Evolutionary conservation across 805 yeast species (phyloP).

Genomic region (Kodamaea sagamina): DNA sequence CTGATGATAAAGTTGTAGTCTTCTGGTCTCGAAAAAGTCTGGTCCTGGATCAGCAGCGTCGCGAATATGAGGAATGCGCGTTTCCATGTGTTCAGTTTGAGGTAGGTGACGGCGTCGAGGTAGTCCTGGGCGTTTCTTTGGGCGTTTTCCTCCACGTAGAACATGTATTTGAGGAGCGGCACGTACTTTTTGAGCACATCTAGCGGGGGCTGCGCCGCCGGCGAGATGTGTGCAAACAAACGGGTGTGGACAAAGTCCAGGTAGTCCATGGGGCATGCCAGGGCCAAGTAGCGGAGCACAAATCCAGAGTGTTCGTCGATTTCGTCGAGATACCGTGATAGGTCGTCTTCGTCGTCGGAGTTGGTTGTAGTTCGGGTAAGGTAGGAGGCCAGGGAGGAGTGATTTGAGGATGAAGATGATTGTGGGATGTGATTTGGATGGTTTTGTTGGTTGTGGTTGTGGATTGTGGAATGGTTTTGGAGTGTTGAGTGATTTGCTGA

Average conservation of each 20-base stretch:
- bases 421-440: background rate
- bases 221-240: constrained; percentile 24
- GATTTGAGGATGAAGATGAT: constrained; percentile 9
- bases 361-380: constrained; percentile 3
- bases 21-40: constrained; percentile 37
- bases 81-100: constrained; percentile 39
- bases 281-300: constrained; percentile 36
- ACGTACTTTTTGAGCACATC: constrained; percentile 32
- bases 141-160: constrained; percentile 29
- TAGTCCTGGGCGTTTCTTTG: constrained; percentile 24
- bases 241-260: constrained; percentile 27
- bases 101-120: constrained; percentile 26
- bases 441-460: too few relatives aligned
- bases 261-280: constrained; percentile 38
- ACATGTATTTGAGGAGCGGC: constrained; percentile 36
- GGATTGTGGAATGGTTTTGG: too few relatives aligned
- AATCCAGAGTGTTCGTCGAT: constrained; percentile 37
- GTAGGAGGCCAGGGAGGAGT: constrained; percentile 3
- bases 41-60: constrained; percentile 35
- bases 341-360: constrained; percentile 11
- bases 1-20: constrained; percentile 33
- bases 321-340: constrained; percentile 21
- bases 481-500: too few relatives aligned
- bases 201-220: constrained; percentile 20
- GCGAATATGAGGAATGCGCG: constrained; percentile 36